phyloP scores from a whole-genome alignment of 805 yeast species.

The Candida sithepensis region DNA sequence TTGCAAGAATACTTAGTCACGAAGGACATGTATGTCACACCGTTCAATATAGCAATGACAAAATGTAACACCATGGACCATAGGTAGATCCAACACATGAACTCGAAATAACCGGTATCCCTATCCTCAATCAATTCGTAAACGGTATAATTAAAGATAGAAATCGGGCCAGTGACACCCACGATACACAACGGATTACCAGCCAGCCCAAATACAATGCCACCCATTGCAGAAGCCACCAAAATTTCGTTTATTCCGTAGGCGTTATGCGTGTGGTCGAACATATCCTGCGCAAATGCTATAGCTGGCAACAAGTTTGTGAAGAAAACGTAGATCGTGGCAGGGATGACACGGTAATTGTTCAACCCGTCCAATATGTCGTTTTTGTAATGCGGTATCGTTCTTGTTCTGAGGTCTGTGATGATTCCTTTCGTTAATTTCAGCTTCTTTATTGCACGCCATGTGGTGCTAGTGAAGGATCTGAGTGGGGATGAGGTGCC shows the following conservation, averaged over 20 bases:
- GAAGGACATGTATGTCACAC: slow-evolving; percentile 60
- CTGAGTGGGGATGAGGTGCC: not conserved
- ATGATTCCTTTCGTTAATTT: slow-evolving; percentile 48
- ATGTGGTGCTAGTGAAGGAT: not conserved
- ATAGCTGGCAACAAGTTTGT: slow-evolving; percentile 89
- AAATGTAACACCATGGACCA: slow-evolving; percentile 89
- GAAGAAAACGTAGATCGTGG: slow-evolving; percentile 79
- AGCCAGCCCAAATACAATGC: slow-evolving; percentile 79
- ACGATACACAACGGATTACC: slow-evolving; percentile 95
- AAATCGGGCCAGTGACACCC: slow-evolving; percentile 95
- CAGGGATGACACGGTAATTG: slow-evolving; percentile 83
- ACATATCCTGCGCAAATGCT: slow-evolving; percentile 97
- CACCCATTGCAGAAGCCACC: slow-evolving; percentile 81
- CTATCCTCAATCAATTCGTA: slow-evolving; percentile 61
- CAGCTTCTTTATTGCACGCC: not conserved
- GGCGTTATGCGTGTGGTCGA: slow-evolving; percentile 79
- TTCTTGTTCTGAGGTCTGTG: slow-evolving; percentile 46
- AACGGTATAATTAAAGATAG: slow-evolving; percentile 89
- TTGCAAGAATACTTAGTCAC: slow-evolving; percentile 86
- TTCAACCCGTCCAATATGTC: slow-evolving; percentile 80
- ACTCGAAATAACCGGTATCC: slow-evolving; percentile 65
- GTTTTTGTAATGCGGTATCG: slow-evolving; percentile 61
- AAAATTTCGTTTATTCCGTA: slow-evolving; percentile 92
- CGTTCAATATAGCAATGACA: slow-evolving; percentile 63
- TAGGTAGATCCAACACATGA: slow-evolving; percentile 93